Evolutionary conservation across 352 stramenopile species (phyloP).

Genomic region (Phytophthora pinifolia): DNA sequence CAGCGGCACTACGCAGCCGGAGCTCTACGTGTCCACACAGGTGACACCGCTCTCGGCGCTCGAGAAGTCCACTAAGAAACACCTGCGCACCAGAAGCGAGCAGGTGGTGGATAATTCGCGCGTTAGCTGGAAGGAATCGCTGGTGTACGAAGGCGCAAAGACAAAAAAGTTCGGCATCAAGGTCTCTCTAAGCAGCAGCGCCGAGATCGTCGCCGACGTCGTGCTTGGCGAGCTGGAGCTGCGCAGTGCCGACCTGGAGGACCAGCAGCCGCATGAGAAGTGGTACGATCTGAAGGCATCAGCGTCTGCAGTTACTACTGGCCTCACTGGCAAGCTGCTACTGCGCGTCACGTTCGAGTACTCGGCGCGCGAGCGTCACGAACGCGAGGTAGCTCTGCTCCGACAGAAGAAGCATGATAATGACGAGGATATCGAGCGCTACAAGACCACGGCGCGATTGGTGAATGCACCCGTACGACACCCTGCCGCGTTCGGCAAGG

Average conservation of each 20-base stretch:
- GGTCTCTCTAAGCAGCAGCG: slow-evolving; percentile 55
- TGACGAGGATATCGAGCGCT: slow-evolving; percentile 64
- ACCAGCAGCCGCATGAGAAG: slow-evolving; percentile 55
- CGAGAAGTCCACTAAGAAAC: slow-evolving; percentile 73
- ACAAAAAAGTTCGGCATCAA: slow-evolving; percentile 67
- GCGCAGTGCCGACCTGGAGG: slow-evolving; percentile 46
- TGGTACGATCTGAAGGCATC: slow-evolving; percentile 58
- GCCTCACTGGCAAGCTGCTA: slow-evolving; percentile 46
- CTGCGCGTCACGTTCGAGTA: slow-evolving; percentile 67
- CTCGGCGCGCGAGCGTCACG: slow-evolving; percentile 40
- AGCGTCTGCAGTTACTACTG: slow-evolving; percentile 21
- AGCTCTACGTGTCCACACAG: slow-evolving; percentile 61
- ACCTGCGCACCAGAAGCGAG: slow-evolving; percentile 45
- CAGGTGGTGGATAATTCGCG: slow-evolving; percentile 15
- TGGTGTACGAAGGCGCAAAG: slow-evolving; percentile 72
- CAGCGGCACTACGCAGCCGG: slow-evolving; percentile 34
- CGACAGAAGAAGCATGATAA: slow-evolving; percentile 59
- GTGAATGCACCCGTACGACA: slow-evolving; percentile 56
- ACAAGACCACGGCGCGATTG: slow-evolving; percentile 51
- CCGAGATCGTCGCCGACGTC: slow-evolving; percentile 63
- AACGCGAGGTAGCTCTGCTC: slow-evolving; percentile 42
- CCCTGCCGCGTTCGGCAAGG: slow-evolving; percentile 67
- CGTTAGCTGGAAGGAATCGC: slow-evolving; percentile 50
- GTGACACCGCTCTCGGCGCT: slow-evolving; percentile 60
- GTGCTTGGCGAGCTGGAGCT: slow-evolving; percentile 70